phyloP scores from a whole-genome alignment of 2,329 filamentous ascomycete genomes.

The Neospermospora avenae region DNA sequence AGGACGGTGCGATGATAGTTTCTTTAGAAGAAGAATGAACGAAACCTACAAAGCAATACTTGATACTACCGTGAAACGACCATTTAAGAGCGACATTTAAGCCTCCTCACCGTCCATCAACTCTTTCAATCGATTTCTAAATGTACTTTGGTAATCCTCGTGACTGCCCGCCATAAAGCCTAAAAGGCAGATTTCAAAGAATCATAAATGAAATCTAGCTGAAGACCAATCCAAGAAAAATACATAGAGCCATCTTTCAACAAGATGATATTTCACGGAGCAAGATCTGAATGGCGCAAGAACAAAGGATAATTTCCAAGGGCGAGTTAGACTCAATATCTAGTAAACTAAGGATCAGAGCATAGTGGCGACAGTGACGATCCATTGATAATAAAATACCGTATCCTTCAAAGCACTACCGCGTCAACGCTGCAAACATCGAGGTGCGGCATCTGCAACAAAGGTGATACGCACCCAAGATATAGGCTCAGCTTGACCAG shows the following conservation, averaged over 20 bases:
- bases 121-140: not conserved
- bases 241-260: not conserved
- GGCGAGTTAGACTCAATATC: too few species aligned
- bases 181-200: constrained; percentile 10
- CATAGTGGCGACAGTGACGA: too few species aligned
- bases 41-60: constrained; percentile 5
- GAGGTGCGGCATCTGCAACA: too few species aligned
- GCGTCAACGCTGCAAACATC: too few species aligned
- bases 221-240: constrained; percentile 11
- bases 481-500: too few species aligned
- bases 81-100: constrained; percentile 2
- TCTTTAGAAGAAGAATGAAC: too few species aligned
- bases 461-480: too few species aligned
- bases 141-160: not conserved
- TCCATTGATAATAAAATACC: too few species aligned
- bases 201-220: constrained; percentile 10
- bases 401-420: too few species aligned
- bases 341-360: too few species aligned
- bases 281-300: constrained; percentile 11
- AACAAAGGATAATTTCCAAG: not conserved
- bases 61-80: constrained; percentile 5
- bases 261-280: constrained; percentile 10
- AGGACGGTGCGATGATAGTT: too few species aligned
- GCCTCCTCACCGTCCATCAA: not conserved
- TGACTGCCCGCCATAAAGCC: constrained; percentile 4